Conservation (phyloP, 306 rosid genomes). For the Lathyrus aphaca region DNA sequence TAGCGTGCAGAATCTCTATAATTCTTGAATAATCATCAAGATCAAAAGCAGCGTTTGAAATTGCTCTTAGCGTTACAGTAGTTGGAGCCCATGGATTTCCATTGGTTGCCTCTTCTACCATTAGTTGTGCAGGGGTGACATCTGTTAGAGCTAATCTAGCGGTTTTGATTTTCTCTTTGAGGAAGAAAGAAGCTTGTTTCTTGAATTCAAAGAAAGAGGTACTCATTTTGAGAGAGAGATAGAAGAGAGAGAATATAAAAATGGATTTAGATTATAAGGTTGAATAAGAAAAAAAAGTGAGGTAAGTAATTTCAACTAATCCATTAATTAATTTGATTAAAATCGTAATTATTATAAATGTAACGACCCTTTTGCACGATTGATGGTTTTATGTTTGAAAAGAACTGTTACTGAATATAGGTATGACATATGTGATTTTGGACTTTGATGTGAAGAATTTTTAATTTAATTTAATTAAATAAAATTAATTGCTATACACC, state of each 20-base stretch:
- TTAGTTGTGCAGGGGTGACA: conserved; percentile 83
- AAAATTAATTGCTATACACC: no score
- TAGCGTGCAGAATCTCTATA: conserved; percentile 59
- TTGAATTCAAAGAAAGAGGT: conserved; percentile 74
- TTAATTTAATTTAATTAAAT: background rate
- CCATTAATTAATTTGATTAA: conserved; percentile 25
- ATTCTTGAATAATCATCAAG: conserved; percentile 81
- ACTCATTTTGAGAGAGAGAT: conserved; percentile 37
- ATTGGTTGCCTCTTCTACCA: conserved; percentile 83
- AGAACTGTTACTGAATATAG: conserved; percentile 8
- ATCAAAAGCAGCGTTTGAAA: conserved; percentile 95
- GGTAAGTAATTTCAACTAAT: conserved; percentile 43
- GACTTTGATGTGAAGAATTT: conserved; percentile 10
- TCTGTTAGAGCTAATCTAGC: conserved; percentile 95
- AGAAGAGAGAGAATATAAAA: background rate
- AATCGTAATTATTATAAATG: conserved; percentile 2
- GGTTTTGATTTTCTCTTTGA: conserved; percentile 88
- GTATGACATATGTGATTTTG: conserved; percentile 21
- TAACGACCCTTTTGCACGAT: conserved; percentile 23
- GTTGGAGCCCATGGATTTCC: conserved; percentile 78
- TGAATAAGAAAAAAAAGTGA: conserved; percentile 25
- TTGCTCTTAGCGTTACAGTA: conserved; percentile 68
- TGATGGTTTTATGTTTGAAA: conserved; percentile 15
- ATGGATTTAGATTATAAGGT: conserved; percentile 17
- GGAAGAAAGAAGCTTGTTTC: conserved; percentile 90